Evolutionary conservation across 1,284 basidiomycete genomes (phyloP).

Genomic region (Ustilago lituana): DNA sequence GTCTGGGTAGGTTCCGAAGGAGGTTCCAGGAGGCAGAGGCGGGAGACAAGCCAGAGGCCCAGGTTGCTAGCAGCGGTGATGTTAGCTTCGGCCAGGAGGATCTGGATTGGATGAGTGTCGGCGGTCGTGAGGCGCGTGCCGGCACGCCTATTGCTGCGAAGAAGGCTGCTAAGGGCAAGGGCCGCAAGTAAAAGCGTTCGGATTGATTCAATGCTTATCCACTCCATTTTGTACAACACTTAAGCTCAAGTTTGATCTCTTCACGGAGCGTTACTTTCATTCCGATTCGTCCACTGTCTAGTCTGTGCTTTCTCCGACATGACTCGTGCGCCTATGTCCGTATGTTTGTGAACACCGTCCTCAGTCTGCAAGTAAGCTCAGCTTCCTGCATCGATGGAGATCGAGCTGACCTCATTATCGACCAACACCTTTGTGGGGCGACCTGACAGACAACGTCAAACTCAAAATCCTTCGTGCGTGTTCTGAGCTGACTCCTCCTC

Average conservation of each 20-base stretch:
- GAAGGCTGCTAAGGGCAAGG: constrained; percentile 62
- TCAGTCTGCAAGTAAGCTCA: no score
- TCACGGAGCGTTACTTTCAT: not conserved
- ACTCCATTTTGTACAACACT: constrained; percentile 22
- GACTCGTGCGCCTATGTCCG: no score
- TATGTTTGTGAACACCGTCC: no score
- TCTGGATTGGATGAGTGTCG: constrained; percentile 66
- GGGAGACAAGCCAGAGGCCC: constrained; percentile 8
- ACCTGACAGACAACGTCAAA: not conserved
- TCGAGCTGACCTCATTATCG: no score
- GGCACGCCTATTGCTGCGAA: constrained; percentile 51
- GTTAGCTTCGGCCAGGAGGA: constrained; percentile 61
- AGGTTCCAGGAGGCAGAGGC: constrained; percentile 55
- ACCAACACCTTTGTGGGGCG: no score
- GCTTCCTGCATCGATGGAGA: no score
- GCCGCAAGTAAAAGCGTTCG: constrained; percentile 41
- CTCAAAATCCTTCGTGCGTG: not conserved
- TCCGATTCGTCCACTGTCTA: no score
- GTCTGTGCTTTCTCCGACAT: no score
- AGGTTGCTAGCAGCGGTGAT: constrained; percentile 23
- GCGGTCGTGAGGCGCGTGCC: constrained; percentile 61
- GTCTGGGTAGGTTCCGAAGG: constrained; percentile 62
- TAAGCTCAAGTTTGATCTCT: not conserved
- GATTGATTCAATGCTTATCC: not conserved
- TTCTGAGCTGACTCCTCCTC: no score